Evolutionary conservation across 116 monocot genomes (phyloP), one percentile per base, ranked within the genome.

Genomic region (Iris pallida): DNA sequence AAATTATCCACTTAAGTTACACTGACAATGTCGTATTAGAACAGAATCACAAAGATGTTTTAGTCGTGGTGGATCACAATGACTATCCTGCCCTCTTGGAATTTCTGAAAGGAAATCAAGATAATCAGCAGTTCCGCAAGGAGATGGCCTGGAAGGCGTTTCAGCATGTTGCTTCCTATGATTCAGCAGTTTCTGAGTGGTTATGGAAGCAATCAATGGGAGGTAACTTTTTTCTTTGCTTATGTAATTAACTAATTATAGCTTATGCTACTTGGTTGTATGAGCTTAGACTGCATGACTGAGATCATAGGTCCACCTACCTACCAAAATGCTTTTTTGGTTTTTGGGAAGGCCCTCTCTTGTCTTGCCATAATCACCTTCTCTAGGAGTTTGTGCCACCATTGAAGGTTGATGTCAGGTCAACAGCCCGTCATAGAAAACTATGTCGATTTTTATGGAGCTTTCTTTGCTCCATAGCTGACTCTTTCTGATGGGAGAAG

Each of bases 131-230:
- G 6, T 93, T 88, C 58, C 85, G 90, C 16, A 81, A 61, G 71
- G 54, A 80, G 68, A 74, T 98, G 70, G 97, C 97, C 3, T 90
- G 93, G 93, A 98, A 98, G 72, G 97, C 93, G 68, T 93, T 98
- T 79, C 93, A 98, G 57, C 85, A 98, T 83, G 86, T 81, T 66
- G 85, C 93, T 59, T 90, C 93, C 16, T 98, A 93, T 81, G 93
- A 98, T 82, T 87, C 97, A 16, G 93, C 90, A 54, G 90, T 98
- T 71, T 87, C 97, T 47, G 97, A 98, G 78, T 98, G 97, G 97
- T 62, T 98, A 2, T 90, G 97, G 93, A 93, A 88, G 79, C 85
- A 98, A 70, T 78, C 86, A 9, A 11, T 57, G 7, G 70, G 68
- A 70, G 97, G 93, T 85, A 73, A 64, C 20, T 10, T 63, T 30